These are phyloP conservation scores for Russula vinacea DNA, from an alignment of 768 basidiomycete species.

Conservation along the genomic window DNA sequence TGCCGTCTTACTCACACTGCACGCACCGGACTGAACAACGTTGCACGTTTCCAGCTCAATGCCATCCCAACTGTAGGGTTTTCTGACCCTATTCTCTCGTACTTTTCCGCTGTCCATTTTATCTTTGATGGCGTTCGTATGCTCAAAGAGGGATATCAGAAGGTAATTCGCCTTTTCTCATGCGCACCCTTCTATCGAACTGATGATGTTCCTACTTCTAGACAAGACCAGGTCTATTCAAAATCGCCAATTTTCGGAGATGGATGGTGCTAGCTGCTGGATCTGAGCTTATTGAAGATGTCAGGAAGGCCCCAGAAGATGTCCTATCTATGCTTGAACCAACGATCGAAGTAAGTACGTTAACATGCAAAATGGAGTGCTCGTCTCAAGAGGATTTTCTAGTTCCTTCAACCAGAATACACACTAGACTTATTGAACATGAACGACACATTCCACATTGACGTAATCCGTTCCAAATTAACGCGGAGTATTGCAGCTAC, in stretches of 20 bases:
- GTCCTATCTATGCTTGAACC: background rate
- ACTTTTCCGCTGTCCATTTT: no score
- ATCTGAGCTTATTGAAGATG: background rate
- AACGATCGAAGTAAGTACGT: background rate
- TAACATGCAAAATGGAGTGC: background rate
- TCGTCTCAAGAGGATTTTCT: background rate
- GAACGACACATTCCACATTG: background rate
- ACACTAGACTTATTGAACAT: background rate
- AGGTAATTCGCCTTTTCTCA: no score
- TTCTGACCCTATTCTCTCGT: no score
- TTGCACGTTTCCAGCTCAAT: no score
- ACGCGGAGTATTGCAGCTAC: background rate
- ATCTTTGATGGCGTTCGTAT: no score
- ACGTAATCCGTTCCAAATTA: conserved; percentile 3
- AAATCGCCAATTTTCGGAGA: background rate
- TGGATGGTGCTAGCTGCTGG: background rate
- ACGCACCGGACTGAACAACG: no score
- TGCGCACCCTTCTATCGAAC: no score
- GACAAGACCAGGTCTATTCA: no score
- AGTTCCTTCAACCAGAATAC: conserved; percentile 1
- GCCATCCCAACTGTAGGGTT: no score
- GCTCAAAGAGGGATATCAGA: no score
- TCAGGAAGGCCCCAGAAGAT: background rate
- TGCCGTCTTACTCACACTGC: no score
- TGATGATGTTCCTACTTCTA: no score